Percentiles rank a stretch among this genome's conserved stretches.
Conservation (phyloP, 2,329 filamentous ascomycete species). For the Cladophialophora chaetospira region DNA sequence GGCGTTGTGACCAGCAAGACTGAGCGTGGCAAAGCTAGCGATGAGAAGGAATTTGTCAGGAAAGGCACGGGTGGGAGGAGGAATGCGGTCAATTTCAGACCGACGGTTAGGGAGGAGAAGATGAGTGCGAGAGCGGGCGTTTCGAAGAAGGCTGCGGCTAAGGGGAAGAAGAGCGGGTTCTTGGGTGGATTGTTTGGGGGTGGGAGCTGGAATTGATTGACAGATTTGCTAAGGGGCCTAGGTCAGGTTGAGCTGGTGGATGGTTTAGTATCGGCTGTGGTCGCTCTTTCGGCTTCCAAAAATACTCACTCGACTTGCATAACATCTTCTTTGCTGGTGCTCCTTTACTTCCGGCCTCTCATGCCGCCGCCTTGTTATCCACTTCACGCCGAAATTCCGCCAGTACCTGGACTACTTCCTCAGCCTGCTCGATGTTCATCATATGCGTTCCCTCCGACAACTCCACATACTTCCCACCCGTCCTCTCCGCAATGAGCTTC, state of each 20-base stretch:
- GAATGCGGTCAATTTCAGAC: slow-evolving; percentile 33
- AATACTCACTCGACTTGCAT: too few relatives aligned
- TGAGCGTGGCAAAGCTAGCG: slow-evolving; percentile 30
- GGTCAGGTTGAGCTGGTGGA: neutral
- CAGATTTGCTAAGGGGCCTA: too few relatives aligned
- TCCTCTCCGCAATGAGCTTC: neutral
- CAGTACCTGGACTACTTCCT: neutral
- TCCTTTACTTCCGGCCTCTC: too few relatives aligned
- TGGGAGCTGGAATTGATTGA: slow-evolving; percentile 28
- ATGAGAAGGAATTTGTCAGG: slow-evolving; percentile 33
- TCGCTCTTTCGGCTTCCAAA: neutral
- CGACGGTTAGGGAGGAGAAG: slow-evolving; percentile 31
- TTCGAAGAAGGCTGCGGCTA: slow-evolving; percentile 28
- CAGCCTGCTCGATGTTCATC: slow-evolving; percentile 1
- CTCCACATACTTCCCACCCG: neutral
- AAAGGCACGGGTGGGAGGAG: slow-evolving; percentile 30
- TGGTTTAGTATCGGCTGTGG: neutral
- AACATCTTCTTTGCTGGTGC: too few relatives aligned
- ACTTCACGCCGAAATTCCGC: neutral
- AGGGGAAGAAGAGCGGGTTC: slow-evolving; percentile 27
- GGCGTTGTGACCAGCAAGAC: slow-evolving; percentile 31
- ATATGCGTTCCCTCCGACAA: slow-evolving; percentile 1
- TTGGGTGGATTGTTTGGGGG: slow-evolving; percentile 29
- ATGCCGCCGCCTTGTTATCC: too few relatives aligned
- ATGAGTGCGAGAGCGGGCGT: slow-evolving; percentile 31